Base-by-base conservation (phyloP, 768 basidiomycete species). In the Mycena maculata region DNA sequence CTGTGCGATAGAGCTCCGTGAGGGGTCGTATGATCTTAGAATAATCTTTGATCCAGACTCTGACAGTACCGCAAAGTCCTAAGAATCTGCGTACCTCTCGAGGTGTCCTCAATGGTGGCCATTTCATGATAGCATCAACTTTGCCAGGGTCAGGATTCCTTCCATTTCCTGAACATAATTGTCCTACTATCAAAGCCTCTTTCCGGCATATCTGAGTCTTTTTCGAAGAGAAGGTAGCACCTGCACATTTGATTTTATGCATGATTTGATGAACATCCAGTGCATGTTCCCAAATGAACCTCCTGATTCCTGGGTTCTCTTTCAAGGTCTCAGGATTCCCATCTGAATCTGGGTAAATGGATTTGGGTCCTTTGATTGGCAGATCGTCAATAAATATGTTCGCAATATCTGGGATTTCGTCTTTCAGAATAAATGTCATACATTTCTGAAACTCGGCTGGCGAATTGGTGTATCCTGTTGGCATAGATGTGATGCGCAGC, bases 281-380 rank as follows among this genome's bases (percentile, higher is more conserved):
- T 3, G 45, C 45, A 15, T 47, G 23, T 52, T 83, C 77, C 73
- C 77, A 83, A 6, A 84, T 73, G 39, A 83, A 83, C 0, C 70
- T 48, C 18, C 71, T 33, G 31, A 75, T 73, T n/a, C 60, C 68
- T 38, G 74, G 65, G 49, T 75, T 72, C 16, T 73, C 73, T 28
- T 30, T 25, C 0, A 73, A 27, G 15, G 30, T 18, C 39, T 71
- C 71, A 13, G 71, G 70, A 0, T 48, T 16, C 0, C 77, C 74
- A 22, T 76, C 67, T 3, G 6, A 1, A 1, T 67, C 38, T 8
- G 56, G 73, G 38, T 81, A 79, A 1, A 52, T 28, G 0, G 76
- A 72, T 0, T 28, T 39, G 0, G 73, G 78, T 13, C 78, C 77
- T 48, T 76, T 77, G 27, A 81, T 57, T 0, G 70, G 75, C 0